A percentile compares a stretch with the other conserved stretches of the same genome.
Conservation (phyloP, 169 alveolate genomes). For the Eimeria praecox region DNA sequence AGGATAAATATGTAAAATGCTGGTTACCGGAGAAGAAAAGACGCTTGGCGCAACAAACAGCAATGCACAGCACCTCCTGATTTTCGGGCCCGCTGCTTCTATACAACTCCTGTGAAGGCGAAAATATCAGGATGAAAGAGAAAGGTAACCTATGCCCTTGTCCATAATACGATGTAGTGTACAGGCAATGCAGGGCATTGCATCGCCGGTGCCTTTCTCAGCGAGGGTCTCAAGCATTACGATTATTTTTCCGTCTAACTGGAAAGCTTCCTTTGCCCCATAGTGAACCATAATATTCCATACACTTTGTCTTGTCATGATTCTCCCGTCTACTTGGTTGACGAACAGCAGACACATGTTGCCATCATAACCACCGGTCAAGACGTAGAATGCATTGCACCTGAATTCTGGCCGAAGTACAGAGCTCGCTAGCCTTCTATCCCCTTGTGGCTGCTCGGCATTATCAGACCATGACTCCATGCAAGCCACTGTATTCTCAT, state of each 20-base stretch:
- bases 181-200: background rate
- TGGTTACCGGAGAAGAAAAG: constrained; percentile 48
- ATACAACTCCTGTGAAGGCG: constrained; percentile 7
- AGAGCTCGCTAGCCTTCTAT: background rate
- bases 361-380: constrained; percentile 72
- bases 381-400: constrained; percentile 18
- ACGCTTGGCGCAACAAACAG: background rate
- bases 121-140: background rate
- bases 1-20: background rate
- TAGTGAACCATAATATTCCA: background rate
- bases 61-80: constrained; percentile 34
- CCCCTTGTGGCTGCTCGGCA: background rate
- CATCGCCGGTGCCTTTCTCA: background rate
- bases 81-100: background rate
- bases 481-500: constrained; percentile 73
- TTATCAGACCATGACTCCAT: constrained; percentile 58
- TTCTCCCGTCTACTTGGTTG: constrained; percentile 51
- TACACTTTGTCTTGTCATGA: constrained; percentile 42
- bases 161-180: background rate
- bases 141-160: background rate
- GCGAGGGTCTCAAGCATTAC: background rate
- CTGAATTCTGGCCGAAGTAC: background rate
- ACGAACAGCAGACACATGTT: constrained; percentile 46
- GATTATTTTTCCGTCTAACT: background rate
- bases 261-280: background rate